phyloP scores from a whole-genome alignment of 2,329 filamentous ascomycete species.

The Penicillium rolfsii region DNA sequence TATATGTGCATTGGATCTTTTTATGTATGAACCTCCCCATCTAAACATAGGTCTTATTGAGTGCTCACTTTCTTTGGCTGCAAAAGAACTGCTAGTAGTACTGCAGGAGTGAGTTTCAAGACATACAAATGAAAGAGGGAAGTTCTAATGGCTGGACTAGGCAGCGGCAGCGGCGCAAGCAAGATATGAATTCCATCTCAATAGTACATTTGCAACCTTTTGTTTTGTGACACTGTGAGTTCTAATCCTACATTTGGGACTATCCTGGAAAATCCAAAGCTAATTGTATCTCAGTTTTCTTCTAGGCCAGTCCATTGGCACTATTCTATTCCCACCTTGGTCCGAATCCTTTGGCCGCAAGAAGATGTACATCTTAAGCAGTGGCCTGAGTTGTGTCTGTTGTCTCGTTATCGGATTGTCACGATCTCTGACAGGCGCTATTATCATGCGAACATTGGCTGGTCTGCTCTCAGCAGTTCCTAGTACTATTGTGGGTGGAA shows the following conservation, averaged over 20 bases:
- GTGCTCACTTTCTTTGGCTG: constrained; percentile 16
- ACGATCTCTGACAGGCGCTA: constrained; percentile 41
- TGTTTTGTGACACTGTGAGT: constrained; percentile 36
- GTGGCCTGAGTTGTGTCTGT: constrained; percentile 34
- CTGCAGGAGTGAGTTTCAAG: constrained; percentile 37
- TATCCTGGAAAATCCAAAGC: not conserved
- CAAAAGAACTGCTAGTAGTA: constrained; percentile 40
- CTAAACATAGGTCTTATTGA: not conserved
- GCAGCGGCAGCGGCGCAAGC: constrained; percentile 37
- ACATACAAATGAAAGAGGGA: not conserved
- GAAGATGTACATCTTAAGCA: constrained; percentile 39
- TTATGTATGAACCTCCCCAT: constrained; percentile 31
- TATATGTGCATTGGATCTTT: constrained; percentile 38
- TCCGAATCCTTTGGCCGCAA: constrained; percentile 46
- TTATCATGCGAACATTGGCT: constrained; percentile 49
- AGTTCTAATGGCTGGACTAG: constrained; percentile 17
- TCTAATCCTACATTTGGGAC: constrained; percentile 8
- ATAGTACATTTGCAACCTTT: constrained; percentile 35
- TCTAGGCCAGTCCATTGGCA: constrained; percentile 39
- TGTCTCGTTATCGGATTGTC: constrained; percentile 46
- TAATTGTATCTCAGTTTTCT: constrained; percentile 34
- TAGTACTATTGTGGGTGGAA: constrained; percentile 52
- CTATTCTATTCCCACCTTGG: constrained; percentile 42
- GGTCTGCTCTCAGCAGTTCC: constrained; percentile 54
- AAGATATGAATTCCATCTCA: constrained; percentile 31